These are phyloP conservation scores for Spinellus fusiger DNA, from an alignment of 192 early-diverging fungal species.

Conservation along the genomic window DNA sequence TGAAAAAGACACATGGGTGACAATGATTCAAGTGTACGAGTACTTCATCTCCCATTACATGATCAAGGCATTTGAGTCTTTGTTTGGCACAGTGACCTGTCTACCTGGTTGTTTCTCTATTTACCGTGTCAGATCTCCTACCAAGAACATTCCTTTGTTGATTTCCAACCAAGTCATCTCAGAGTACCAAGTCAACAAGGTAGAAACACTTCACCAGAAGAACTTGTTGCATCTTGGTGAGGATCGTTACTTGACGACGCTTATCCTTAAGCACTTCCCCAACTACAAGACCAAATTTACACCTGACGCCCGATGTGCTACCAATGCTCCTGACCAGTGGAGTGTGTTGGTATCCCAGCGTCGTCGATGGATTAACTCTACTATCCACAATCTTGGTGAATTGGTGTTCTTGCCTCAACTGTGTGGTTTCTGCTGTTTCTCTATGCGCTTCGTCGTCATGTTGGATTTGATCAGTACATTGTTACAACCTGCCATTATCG, in stretches of 20 bases:
- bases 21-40: constrained; percentile 99
- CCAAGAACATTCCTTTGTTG: constrained; percentile 83
- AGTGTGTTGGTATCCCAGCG: constrained; percentile 91
- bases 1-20: constrained; percentile 88
- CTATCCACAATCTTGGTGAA: constrained; percentile 96
- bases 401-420: constrained; percentile 87
- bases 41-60: constrained; percentile 97
- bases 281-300: constrained; percentile 91
- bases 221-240: constrained; percentile 96
- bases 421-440: constrained; percentile 96
- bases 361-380: constrained; percentile 99
- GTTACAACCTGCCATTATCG: constrained; percentile 86
- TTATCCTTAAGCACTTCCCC: constrained; percentile 96
- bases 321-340: constrained; percentile 91
- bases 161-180: constrained; percentile 83
- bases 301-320: constrained; percentile 85
- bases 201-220: constrained; percentile 97
- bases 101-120: constrained; percentile 98
- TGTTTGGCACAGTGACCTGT: constrained; percentile 95
- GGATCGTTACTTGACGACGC: constrained; percentile 93
- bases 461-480: constrained; percentile 88
- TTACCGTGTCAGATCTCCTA: constrained; percentile 89
- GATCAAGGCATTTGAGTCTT: constrained; percentile 93
- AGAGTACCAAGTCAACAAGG: constrained; percentile 87
- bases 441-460: constrained; percentile 92